phyloP scores from a whole-genome alignment of 139 green algal genomes.

The Chlorella sp. region DNA sequence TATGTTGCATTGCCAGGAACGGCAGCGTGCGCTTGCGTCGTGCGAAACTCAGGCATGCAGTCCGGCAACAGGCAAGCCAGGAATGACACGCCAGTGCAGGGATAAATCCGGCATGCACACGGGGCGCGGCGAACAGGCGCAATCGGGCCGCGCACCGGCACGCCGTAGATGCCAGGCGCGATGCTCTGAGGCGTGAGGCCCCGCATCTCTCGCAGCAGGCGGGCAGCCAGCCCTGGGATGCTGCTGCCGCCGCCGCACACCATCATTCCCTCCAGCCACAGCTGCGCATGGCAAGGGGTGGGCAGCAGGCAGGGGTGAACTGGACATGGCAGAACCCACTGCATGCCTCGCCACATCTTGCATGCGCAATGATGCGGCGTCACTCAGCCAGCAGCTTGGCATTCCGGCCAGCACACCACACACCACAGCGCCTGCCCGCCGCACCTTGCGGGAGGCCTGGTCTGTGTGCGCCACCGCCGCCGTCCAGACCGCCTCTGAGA shows the following conservation, averaged over 20 bases:
- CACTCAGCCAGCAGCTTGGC: too few species aligned
- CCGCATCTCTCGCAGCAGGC: slow-evolving; percentile 59
- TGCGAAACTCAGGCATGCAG: too few species aligned
- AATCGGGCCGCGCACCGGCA: slow-evolving; percentile 36
- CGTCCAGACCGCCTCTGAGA: slow-evolving; percentile 45
- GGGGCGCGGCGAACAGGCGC: too few species aligned
- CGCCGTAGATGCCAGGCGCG: slow-evolving; percentile 33
- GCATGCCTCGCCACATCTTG: too few species aligned
- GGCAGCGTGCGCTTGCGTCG: too few species aligned
- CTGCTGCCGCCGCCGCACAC: slow-evolving; percentile 64
- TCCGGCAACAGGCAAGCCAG: too few species aligned
- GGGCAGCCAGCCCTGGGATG: slow-evolving; percentile 44
- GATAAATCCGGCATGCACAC: too few species aligned
- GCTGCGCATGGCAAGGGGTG: slow-evolving; percentile 19
- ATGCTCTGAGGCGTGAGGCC: slow-evolving; percentile 40
- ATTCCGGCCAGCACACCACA: not conserved
- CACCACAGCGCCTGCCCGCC: not conserved
- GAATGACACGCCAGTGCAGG: too few species aligned
- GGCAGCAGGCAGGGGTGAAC: not conserved
- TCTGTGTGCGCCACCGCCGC: slow-evolving; percentile 1
- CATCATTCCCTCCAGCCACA: slow-evolving; percentile 61
- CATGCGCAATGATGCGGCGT: too few species aligned
- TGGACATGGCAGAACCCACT: too few species aligned
- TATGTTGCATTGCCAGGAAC: too few species aligned
- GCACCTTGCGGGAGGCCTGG: slow-evolving; percentile 49